A percentile compares a stretch with the other conserved stretches of the same genome.
Evolutionary conservation across 257 asterid genomes (phyloP).

Genomic region (Fraxinus cuspidata): DNA sequence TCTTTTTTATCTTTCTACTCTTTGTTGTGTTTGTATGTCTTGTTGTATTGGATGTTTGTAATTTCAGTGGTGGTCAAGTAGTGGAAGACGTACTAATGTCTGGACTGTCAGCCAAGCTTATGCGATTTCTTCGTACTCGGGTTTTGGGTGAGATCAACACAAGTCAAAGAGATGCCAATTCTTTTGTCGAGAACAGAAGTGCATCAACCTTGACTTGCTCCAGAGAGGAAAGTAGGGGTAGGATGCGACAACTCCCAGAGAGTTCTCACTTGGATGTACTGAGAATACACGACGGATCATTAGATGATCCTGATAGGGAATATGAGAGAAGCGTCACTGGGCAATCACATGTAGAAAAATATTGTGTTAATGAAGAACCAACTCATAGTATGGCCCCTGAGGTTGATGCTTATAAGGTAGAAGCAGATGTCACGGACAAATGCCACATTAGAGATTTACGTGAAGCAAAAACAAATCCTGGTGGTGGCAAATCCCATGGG

Average conservation of each 20-base stretch:
- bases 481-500: no score
- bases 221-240: constrained; percentile 22
- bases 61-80: constrained; percentile 76
- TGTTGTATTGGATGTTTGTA: constrained; percentile 24
- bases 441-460: no score
- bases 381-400: no score
- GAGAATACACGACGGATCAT: constrained; percentile 36
- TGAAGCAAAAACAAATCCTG: no score
- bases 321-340: no score
- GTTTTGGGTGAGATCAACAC: constrained; percentile 70
- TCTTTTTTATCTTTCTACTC: neutral
- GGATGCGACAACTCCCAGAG: constrained; percentile 30
- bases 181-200: constrained; percentile 51
- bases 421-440: no score
- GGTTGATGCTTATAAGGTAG: no score
- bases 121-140: constrained; percentile 77
- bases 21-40: neutral
- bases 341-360: no score
- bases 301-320: constrained; percentile 27
- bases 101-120: constrained; percentile 87
- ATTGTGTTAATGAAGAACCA: no score
- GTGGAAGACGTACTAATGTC: constrained; percentile 93
- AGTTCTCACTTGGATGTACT: constrained; percentile 54
- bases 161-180: constrained; percentile 62
- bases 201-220: constrained; percentile 37